phyloP scores from a whole-genome alignment of 352 stramenopile genomes.

The Phytophthora pini region DNA sequence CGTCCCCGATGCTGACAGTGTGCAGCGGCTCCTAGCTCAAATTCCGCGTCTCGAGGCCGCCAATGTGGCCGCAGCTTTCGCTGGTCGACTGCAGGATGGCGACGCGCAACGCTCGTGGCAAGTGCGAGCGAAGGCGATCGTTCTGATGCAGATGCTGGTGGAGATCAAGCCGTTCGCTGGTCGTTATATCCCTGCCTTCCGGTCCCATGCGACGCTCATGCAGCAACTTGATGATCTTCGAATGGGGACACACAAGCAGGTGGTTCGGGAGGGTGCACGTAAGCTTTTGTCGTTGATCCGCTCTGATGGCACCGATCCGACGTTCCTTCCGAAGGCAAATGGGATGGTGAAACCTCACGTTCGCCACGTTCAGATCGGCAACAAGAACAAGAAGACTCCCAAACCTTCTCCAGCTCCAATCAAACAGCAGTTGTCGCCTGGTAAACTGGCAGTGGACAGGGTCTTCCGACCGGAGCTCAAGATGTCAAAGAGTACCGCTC shows the following conservation, averaged over 20 bases:
- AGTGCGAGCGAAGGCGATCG: conserved; percentile 56
- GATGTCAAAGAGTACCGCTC: no score
- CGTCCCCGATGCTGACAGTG: conserved; percentile 50
- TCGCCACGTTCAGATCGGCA: conserved; percentile 25
- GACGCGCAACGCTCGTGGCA: conserved; percentile 47
- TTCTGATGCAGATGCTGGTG: conserved; percentile 63
- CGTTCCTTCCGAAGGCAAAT: conserved; percentile 43
- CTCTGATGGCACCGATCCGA: conserved; percentile 52
- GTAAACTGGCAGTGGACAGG: no score
- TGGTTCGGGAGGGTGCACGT: conserved; percentile 56
- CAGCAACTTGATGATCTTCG: conserved; percentile 46
- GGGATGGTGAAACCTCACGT: conserved; percentile 35
- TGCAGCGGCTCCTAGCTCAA: conserved; percentile 57
- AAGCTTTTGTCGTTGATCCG: conserved; percentile 63
- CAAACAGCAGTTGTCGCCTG: conserved; percentile 1
- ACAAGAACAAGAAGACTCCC: conserved; percentile 24
- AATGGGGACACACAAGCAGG: conserved; percentile 42
- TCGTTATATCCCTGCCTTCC: conserved; percentile 43
- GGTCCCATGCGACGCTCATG: conserved; percentile 29
- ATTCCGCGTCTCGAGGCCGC: conserved; percentile 42
- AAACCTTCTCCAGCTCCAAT: conserved; percentile 2
- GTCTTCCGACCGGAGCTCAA: no score
- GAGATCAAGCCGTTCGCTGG: conserved; percentile 49
- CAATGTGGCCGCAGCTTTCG: conserved; percentile 41
- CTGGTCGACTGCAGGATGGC: conserved; percentile 42